phyloP scores from a whole-genome alignment of 371 early-diverging fungal genomes.

The Conidiobolus incongruus region DNA sequence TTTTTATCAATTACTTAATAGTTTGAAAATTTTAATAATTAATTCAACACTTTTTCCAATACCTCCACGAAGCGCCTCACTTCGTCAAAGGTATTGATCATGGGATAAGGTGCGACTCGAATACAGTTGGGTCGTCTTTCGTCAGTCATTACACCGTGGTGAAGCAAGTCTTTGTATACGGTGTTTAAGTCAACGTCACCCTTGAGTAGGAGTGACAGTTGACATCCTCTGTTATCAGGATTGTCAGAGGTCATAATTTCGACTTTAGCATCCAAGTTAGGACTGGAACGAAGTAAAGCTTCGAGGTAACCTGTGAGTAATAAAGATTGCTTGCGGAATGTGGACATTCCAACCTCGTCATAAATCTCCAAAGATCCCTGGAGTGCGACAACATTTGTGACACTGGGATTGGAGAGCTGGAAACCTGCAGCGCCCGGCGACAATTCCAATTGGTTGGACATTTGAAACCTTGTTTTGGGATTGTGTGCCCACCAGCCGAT shows the following conservation, averaged over 20 bases:
- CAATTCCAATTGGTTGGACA: conserved; percentile 53
- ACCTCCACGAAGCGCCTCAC: conserved; percentile 23
- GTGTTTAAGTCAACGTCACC: conserved; percentile 19
- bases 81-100: conserved; percentile 76
- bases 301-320: conserved; percentile 68
- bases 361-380: conserved; percentile 62
- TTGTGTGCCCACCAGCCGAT: conserved; percentile 94
- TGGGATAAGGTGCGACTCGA: conserved; percentile 70
- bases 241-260: conserved; percentile 63
- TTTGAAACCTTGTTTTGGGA: conserved; percentile 46
- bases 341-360: conserved; percentile 34
- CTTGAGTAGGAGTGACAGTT: conserved; percentile 55
- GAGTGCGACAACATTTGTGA: conserved; percentile 43
- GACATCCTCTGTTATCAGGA: conserved; percentile 57
- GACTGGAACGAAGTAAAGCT: conserved; percentile 16
- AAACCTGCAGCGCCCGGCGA: conserved; percentile 65
- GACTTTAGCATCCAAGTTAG: conserved; percentile 11
- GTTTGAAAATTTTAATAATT: too few species aligned
- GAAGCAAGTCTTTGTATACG: conserved; percentile 28
- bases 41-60: too few species aligned
- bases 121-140: conserved; percentile 84
- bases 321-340: conserved; percentile 44
- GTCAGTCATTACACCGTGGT: conserved; percentile 61
- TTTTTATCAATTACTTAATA: too few species aligned
- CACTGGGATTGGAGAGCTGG: conserved; percentile 74